phyloP scores from a whole-genome alignment of 2,329 filamentous ascomycete species.

The Rhexocercosporidium sp. region DNA sequence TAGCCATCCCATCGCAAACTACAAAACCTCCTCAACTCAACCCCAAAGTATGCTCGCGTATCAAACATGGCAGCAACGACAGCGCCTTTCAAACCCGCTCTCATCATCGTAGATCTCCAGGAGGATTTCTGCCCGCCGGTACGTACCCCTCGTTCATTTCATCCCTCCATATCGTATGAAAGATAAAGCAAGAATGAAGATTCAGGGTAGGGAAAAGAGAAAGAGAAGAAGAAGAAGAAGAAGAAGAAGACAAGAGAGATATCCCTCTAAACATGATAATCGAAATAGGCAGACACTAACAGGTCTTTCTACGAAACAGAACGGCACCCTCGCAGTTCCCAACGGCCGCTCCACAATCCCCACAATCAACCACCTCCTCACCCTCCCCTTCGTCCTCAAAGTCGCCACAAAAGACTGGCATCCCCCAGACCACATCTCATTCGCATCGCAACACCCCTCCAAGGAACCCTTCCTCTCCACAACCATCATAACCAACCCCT shows the following conservation, averaged over 20 bases:
- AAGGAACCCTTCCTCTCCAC: constrained; percentile 71
- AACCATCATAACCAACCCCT: constrained; percentile 69
- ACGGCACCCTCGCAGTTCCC: constrained; percentile 83
- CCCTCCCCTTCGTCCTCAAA: constrained; percentile 71
- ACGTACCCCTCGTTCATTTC: constrained; percentile 44
- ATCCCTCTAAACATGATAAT: background rate
- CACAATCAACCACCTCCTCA: constrained; percentile 75
- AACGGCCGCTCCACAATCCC: constrained; percentile 73
- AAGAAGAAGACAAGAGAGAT: background rate
- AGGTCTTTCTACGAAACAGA: constrained; percentile 53
- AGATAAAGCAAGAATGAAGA: background rate
- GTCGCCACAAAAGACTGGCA: constrained; percentile 95
- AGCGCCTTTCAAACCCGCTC: constrained; percentile 54
- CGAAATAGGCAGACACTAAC: background rate
- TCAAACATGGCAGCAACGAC: constrained; percentile 25
- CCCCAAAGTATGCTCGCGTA: background rate
- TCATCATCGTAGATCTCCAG: constrained; percentile 85
- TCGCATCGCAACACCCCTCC: constrained; percentile 76
- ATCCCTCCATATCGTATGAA: background rate
- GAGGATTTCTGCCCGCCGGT: constrained; percentile 95
- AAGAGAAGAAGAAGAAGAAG: background rate
- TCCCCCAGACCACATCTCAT: constrained; percentile 82
- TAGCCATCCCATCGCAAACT: background rate
- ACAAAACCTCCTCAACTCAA: background rate
- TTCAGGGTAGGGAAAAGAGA: background rate